These are phyloP conservation scores for Nannizziopsis barbatae DNA, from an alignment of 2,329 filamentous ascomycete species.

Conservation along the genomic window DNA sequence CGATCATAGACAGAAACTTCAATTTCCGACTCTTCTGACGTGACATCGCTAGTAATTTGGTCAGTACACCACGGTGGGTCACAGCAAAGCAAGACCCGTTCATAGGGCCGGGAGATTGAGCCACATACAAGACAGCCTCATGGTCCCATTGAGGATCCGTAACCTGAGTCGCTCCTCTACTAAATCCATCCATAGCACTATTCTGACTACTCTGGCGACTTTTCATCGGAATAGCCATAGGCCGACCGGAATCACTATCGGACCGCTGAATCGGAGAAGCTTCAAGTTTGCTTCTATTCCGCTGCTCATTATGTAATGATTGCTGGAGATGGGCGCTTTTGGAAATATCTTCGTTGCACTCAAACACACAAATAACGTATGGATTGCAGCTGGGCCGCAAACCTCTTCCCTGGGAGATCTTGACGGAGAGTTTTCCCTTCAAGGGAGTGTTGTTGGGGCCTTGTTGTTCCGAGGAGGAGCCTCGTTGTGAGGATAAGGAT, in stretches of 20 bases:
- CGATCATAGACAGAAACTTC: constrained; percentile 92
- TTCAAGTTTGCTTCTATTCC: constrained; percentile 26
- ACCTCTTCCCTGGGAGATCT: constrained; percentile 74
- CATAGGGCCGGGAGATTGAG: not conserved
- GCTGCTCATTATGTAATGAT: constrained; percentile 51
- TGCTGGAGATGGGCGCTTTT: constrained; percentile 61
- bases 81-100: not conserved
- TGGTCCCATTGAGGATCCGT: constrained; percentile 93
- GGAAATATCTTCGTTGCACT: constrained; percentile 92
- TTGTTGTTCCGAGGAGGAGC: constrained; percentile 20
- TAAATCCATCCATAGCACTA: constrained; percentile 58
- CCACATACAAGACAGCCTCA: constrained; percentile 73
- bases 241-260: constrained; percentile 68
- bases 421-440: constrained; percentile 81
- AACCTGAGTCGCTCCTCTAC: constrained; percentile 51
- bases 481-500: constrained; percentile 12
- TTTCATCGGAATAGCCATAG: constrained; percentile 93
- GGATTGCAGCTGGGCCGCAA: constrained; percentile 74
- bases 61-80: constrained; percentile 21
- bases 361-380: constrained; percentile 93
- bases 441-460: constrained; percentile 57
- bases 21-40: constrained; percentile 79
- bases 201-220: constrained; percentile 96
- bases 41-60: constrained; percentile 60
- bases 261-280: constrained; percentile 53